These are phyloP conservation scores for Eucalyptus regnans DNA, from an alignment of 345 rosid genomes.

Conservation along the genomic window DNA sequence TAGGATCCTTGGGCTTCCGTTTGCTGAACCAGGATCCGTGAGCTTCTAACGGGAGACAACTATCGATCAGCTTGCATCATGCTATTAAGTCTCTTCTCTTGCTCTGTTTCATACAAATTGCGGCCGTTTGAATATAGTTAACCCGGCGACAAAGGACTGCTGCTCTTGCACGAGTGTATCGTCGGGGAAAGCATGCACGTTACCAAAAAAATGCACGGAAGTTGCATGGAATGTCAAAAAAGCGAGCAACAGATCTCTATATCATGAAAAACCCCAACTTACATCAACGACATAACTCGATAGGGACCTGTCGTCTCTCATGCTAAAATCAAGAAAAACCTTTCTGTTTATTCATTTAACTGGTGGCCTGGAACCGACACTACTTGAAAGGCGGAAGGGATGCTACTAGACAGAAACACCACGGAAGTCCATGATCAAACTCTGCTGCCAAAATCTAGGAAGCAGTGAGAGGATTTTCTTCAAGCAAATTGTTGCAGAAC, in stretches of 20 bases:
- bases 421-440: background rate
- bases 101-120: background rate
- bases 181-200: background rate
- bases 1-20: background rate
- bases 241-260: background rate
- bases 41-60: background rate
- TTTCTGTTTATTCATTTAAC: background rate
- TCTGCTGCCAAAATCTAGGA: background rate
- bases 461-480: background rate
- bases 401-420: background rate
- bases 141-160: background rate
- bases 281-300: background rate
- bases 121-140: background rate
- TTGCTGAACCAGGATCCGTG: background rate
- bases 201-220: background rate
- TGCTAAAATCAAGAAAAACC: background rate
- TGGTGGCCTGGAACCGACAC: background rate
- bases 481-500: background rate
- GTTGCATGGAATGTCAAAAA: background rate
- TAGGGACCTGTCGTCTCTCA: background rate
- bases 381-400: background rate
- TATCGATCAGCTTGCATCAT: background rate
- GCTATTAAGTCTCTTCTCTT: background rate
- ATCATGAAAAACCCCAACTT: background rate
- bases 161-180: background rate